Base-by-base conservation (phyloP, 225 moss, liverwort and hornwort genomes). In the Straminergon stramineum region DNA sequence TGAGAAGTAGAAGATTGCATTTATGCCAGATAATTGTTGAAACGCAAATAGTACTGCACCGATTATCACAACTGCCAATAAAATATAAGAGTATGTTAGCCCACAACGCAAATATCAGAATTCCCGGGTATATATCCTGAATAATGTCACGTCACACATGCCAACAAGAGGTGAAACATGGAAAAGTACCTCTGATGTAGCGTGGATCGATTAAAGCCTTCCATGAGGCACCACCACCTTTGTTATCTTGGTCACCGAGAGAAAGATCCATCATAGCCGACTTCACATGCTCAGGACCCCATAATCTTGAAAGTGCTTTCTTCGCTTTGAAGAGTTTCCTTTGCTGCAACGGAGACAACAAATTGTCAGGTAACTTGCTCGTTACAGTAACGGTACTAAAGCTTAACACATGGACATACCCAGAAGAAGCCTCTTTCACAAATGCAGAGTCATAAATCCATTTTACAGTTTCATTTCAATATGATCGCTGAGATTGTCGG, bases 1-100 rank as follows among this genome's bases (percentile, higher is more conserved):
- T 21, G 98, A 98, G 67, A 97, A 98, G 65, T 97, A 97, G 31
- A 98, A 97, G 9, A 98, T 95, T 7, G 98, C 98, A 39, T 98
- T 98, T 34, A 98, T 98, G 79, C 98, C 98, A 91, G 97, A 94
- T 34, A 98, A 73, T 91, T 98, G 98, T 91, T 98, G 98, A 37
- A 98, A 95, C 21, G 89, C 95, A 83, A 98, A 98, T 10, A 98
- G 85, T 11, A 95, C 87, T 27, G 94, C 94, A 81, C 98, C 98
- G 30, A 96, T 94, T 3, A 88, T 52, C 37, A 98, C 96, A 55
- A 96, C 97, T 97, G 95, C 91, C 90, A 64, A 23, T 48, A 11
- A 8, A 73, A 77, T 10, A 45, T 5, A 0, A 35, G 14, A 28
- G 0, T 18, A 30, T 21, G 62, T 89, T 15, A 92, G 71, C 13